Evolutionary conservation across 1,284 basidiomycete genomes (phyloP), one percentile per base, ranked within the genome.

Genomic region (Earliella scabrosa): DNA sequence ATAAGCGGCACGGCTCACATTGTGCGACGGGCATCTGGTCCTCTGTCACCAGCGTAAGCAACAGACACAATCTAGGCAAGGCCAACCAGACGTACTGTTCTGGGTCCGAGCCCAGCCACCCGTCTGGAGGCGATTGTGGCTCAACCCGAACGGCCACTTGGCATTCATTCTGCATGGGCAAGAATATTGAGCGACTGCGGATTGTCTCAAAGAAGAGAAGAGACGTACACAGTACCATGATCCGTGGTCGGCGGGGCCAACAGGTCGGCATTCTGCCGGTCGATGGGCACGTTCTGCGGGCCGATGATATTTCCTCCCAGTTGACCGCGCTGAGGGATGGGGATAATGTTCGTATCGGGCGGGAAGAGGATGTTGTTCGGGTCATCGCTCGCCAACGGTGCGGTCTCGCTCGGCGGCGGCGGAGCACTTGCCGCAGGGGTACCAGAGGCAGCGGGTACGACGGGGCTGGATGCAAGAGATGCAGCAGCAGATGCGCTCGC

Each of bases 81-180:
- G 36, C 38, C 44, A 43, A 11, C 8, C 27, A 32, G 10, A 61
- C 75, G 40, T 58, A 85, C 86, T 65, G 60, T 88, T 88, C 68
- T 88, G 77, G 60, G 88, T 79, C 50, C 87, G 78, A 35, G 87
- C 85, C 87, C 87, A 91, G 2, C 88, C 88, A 35, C 88, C 88
- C 1, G 82, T 82, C 59, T 86, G 82, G 4, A 91, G 70, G 32
- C 87, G 82, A 65, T 88, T 89, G 68, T 85, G 82, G 54, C 85
- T 88, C 56, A 90, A 69, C 54, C 76, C 72, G 68, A 89, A 87
- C 0, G 88, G 82, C 88, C 88, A 90, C 67, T 88, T 89, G 11
- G 83, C 80, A 61, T 87, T 87, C 14, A 66, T 56, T 16, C 84
- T 86, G 59, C 24, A 34, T 40, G 46, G 45, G 20, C 29, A 20